Evolutionary conservation across 1,139 yeast genomes (phyloP), one percentile per base, ranked within the genome.

Genomic region (Geotrichum phurueaensis): DNA sequence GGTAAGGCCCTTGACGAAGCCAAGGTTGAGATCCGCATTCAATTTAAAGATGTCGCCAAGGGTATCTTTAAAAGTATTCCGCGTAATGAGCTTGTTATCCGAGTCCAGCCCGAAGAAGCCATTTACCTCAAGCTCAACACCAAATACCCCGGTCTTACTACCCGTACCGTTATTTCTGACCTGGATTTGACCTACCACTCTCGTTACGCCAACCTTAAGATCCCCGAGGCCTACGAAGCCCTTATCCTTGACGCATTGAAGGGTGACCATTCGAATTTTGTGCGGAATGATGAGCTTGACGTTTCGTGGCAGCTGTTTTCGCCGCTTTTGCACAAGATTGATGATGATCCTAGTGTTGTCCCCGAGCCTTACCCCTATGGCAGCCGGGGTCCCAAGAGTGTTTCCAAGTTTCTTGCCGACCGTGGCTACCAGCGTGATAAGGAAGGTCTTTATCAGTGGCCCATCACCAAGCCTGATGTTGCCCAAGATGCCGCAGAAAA

Each of bases 161-260:
- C 88, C 67, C 83, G 84, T 69, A 86, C 96, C 48, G 84, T 92
- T 49, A 82, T 89, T 65, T 89, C 97, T 47, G 98, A 94, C 73
- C 82, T 95, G 71, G 97, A 92, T 73, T 81, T 95, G 73, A 88
- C 96, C 52, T 94, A 94, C 75, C 79, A 87, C 62, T 81, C 81
- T 59, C 85, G 98, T 72, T 95, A 87, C 78, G 56, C 56, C 50
- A 54, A 54, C 27, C 87, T 90, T 77, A 69, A 69, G 62, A 92
- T 94, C 70, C 98, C 99, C 58, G 97, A 92, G 79, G 99, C 98
- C 56, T 94, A 94, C 76, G 99, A 94, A 79, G 88, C 97, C 1
- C 84, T 94, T 69, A 89, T 94, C 69, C 84, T 96, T 75, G 99
- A 95, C 75, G 89, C 95, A 65, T 78, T 87, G 72, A 81, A 84